Base-by-base conservation (phyloP, 2,329 filamentous ascomycete species). In the Akanthomyces lecanii region DNA sequence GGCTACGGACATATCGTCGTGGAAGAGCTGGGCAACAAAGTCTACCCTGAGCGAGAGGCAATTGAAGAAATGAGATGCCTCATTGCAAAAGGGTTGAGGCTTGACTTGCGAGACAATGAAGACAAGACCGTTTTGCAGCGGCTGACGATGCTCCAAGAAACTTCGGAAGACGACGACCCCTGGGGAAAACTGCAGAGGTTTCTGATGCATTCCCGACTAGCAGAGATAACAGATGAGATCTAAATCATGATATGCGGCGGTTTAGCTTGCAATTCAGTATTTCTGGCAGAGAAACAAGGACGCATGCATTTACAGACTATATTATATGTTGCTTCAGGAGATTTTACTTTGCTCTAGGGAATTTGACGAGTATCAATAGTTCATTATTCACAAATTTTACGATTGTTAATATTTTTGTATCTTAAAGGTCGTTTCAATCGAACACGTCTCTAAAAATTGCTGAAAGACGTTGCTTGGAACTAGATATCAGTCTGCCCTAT, bases 1-100 rank as follows among this genome's bases (percentile, higher is more conserved):
- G 21, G 58, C 18, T 61, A 61, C 40, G 40, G 23, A 12, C 58
- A 61, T 10, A 42, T 61, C 2, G 28, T 53, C 11, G 14, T 61
- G 4, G 48, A 53, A 3, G 40, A 5, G 5, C 14, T 53, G 1
- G 4, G 14, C 6, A 2, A 21, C 4, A 45, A 18, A 2, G 1
- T 12, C 4, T 45, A 44, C 38, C 33, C 21, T 1, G 50, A 53
- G 21, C 10, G 5, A 1, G 23, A 30, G n/a, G 36, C 58, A 33
- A 18, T 61, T 8, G 38, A 25, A 5, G 58, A 53, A 6, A 36
- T 61, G 25, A 7, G 2, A 10, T 23, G 11, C 16, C 47, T 61
- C 5, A 38, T 61, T n/a, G 25, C 11, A 3, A 42, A 21, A 8
- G 48, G 57, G 23, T 16, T 61, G 36, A 21, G 21, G 3, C 36